These are phyloP conservation scores for Pisolithus thermaeus DNA, from an alignment of 1,284 basidiomycete genomes.

Conservation along the genomic window DNA sequence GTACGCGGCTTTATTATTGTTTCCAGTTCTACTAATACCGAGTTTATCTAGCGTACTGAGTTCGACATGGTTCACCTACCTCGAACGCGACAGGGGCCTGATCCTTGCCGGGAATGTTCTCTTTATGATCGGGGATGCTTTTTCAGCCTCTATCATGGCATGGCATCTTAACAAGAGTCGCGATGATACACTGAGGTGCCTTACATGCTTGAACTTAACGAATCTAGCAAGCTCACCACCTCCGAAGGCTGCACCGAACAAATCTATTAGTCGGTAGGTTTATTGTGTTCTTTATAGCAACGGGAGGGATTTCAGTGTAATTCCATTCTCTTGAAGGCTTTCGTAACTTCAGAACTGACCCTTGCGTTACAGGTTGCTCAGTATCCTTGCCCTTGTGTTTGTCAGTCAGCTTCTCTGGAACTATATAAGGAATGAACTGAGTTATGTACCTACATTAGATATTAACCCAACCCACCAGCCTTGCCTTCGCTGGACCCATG, in stretches of 20 bases:
- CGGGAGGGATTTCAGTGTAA: slow-evolving; percentile 22
- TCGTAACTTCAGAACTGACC: background rate
- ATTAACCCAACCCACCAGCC: slow-evolving; percentile 11
- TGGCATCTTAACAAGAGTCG: slow-evolving; percentile 1
- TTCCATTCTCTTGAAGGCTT: slow-evolving; percentile 1
- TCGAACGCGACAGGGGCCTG: slow-evolving; percentile 5
- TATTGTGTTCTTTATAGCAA: slow-evolving; percentile 22
- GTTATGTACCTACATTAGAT: slow-evolving; percentile 4
- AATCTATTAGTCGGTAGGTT: slow-evolving; percentile 3
- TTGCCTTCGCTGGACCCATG: slow-evolving; percentile 17
- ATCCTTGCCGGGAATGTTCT: slow-evolving; percentile 8
- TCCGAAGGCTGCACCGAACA: background rate
- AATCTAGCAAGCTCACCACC: no score
- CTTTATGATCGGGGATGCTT: slow-evolving; percentile 3
- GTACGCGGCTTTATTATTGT: slow-evolving; percentile 5
- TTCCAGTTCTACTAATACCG: background rate
- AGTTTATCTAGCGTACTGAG: slow-evolving; percentile 3
- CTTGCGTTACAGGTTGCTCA: slow-evolving; percentile 16
- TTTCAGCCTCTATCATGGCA: background rate
- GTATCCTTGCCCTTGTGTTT: slow-evolving; percentile 22
- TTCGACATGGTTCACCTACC: slow-evolving; percentile 14
- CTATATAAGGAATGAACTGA: background rate
- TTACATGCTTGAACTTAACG: background rate
- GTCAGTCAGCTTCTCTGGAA: slow-evolving; percentile 8
- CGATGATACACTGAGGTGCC: background rate